Evolutionary conservation across 1,139 yeast genomes (phyloP).

Genomic region (Yamadazyma sp.): DNA sequence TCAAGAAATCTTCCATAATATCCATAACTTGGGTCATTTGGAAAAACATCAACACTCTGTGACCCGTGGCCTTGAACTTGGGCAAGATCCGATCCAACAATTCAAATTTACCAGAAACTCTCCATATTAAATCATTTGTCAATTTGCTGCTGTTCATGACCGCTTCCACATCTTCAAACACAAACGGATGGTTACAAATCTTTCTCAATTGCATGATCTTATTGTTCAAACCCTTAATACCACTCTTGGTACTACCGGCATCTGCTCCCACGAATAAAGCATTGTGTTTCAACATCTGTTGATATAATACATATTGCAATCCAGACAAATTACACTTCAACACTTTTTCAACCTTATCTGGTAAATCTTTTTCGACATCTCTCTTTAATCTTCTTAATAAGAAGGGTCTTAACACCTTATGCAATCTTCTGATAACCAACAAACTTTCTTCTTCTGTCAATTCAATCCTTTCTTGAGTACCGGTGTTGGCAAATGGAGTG

Average conservation of each 20-base stretch:
- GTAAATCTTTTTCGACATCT: slow-evolving; percentile 95
- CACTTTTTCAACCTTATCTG: slow-evolving; percentile 93
- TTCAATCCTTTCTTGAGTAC: slow-evolving; percentile 77
- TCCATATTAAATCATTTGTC: slow-evolving; percentile 74
- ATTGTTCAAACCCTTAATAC: slow-evolving; percentile 83
- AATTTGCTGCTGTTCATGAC: slow-evolving; percentile 73
- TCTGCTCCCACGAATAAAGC: slow-evolving; percentile 57
- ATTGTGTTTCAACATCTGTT: slow-evolving; percentile 73
- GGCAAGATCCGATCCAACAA: slow-evolving; percentile 72
- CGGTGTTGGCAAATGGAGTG: slow-evolving; percentile 81
- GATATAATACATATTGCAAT: slow-evolving; percentile 75
- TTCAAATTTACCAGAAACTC: slow-evolving; percentile 78
- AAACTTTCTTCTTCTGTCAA: slow-evolving; percentile 91
- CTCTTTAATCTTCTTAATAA: slow-evolving; percentile 90
- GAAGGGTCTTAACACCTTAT: slow-evolving; percentile 94
- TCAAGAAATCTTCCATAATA: slow-evolving; percentile 81
- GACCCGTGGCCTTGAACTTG: slow-evolving; percentile 72
- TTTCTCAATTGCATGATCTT: slow-evolving; percentile 95
- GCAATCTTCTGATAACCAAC: slow-evolving; percentile 90
- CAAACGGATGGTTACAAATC: slow-evolving; percentile 97
- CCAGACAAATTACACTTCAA: slow-evolving; percentile 93
- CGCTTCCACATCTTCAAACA: slow-evolving; percentile 90
- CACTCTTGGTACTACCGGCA: slow-evolving; percentile 45
- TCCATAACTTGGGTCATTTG: slow-evolving; percentile 92
- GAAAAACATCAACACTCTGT: slow-evolving; percentile 76